A percentile compares a stretch with the other conserved stretches of the same genome.
These are phyloP conservation scores for Fonsecaea multimorphosa DNA, from an alignment of 2,329 filamentous ascomycete genomes.

Conservation along the genomic window DNA sequence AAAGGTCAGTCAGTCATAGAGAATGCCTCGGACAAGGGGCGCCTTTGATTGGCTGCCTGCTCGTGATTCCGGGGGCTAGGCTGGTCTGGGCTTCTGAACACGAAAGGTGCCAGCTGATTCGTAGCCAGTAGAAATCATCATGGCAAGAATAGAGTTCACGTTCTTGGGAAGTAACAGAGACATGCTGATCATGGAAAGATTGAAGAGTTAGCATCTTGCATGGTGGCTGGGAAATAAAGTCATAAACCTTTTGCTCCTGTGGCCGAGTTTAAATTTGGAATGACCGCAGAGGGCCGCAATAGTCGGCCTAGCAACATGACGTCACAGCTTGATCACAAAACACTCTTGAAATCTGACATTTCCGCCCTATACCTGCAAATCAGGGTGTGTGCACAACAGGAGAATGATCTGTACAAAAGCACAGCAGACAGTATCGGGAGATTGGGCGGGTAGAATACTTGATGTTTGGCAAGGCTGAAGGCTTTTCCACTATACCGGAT, in stretches of 20 bases:
- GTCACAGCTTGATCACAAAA: not conserved
- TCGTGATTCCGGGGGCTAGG: not conserved
- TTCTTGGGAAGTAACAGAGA: not conserved
- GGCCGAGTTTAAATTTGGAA: not conserved
- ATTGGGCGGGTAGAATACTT: not conserved
- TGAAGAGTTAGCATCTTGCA: not conserved
- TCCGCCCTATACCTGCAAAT: not conserved
- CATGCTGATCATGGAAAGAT: not conserved
- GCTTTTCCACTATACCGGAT: not conserved
- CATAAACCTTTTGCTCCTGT: not conserved
- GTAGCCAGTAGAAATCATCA: not conserved
- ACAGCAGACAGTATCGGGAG: not conserved
- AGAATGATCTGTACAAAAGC: not conserved
- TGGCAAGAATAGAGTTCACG: not conserved
- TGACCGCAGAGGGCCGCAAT: not conserved
- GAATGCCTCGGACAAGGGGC: not conserved
- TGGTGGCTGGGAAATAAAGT: not conserved
- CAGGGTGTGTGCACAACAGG: no score
- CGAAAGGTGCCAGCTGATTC: not conserved
- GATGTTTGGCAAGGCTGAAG: conserved; percentile 2
- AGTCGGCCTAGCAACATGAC: not conserved
- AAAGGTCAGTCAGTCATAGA: not conserved
- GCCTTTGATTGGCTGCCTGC: not conserved
- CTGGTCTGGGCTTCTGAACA: conserved; percentile 1
- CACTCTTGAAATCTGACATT: not conserved